Base-by-base conservation (phyloP, 2,329 filamentous ascomycete genomes). In the Laburnicola sp. region DNA sequence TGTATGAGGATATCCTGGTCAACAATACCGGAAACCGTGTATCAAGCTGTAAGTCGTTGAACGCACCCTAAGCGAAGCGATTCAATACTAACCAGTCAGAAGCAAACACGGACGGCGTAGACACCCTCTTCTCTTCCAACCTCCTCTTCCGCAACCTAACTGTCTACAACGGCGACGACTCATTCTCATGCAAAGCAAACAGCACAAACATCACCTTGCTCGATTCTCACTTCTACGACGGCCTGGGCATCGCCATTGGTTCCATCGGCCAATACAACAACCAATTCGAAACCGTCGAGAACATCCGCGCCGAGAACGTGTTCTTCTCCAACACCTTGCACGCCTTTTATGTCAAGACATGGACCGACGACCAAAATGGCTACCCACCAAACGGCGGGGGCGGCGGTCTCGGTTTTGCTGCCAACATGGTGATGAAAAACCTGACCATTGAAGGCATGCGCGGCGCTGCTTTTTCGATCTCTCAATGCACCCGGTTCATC, bases 301-400 rank as follows among this genome's bases (percentile, higher is more conserved):
- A 78, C 48, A 71, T 84, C 31, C 72, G 69, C 4, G 79, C 74
- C 1, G 69, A 73, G 6, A 80, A 83, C 57, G 74, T 82, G 28
- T 71, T 69, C 2, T 76, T 76, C 45, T 57, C 73, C 41, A 73
- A 78, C 50, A 81, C 78, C 3, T 59, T 74, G 1, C 76, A 82
- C 53, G 78, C 74, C 1, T 74, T 73, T n/a, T 82, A 82, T 56
- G 64, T 84, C 52, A 85, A 85, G 70, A 84, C 81, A 0, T 85
- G 82, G 82, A 81, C 80, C 0, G 80, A 79, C 16, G 66, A 78
- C 7, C 74, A 74, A 31, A 73, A 74, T 26, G 78, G 80, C n/a
- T 79, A 76, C 44, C 80, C 80, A 1, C 82, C 81, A 1, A 85
- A 86, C 56, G 82, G 82, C 11, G 82, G 81, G 2, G 82, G 82